phyloP scores from a whole-genome alignment of 768 basidiomycete genomes.

The Trametes elegans region DNA sequence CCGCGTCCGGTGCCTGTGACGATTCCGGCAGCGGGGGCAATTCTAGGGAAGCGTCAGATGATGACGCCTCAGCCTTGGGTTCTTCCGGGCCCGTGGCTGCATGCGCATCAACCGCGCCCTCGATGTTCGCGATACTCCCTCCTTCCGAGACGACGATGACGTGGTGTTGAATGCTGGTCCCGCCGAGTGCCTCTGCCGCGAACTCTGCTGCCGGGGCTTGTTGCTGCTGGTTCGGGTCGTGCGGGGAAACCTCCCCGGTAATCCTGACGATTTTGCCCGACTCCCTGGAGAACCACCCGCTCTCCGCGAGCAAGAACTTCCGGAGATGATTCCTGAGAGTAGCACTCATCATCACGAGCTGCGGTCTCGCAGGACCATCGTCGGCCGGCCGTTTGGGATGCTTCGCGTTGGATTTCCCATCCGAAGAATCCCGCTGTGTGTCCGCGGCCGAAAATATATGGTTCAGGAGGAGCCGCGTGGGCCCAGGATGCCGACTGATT shows the following conservation, averaged over 20 bases:
- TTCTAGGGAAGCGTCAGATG: constrained; percentile 6
- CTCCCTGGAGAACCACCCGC: constrained; percentile 50
- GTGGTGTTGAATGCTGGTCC: constrained; percentile 42
- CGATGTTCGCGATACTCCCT: constrained; percentile 53
- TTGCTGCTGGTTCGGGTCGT: constrained; percentile 2
- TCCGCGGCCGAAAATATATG: constrained; percentile 40
- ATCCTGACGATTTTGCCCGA: constrained; percentile 21
- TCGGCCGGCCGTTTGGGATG: neutral
- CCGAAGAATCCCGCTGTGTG: neutral
- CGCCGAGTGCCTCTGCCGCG: constrained; percentile 10
- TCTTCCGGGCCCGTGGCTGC: neutral
- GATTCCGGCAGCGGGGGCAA: neutral
- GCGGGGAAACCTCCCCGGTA: constrained; percentile 10
- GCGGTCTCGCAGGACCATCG: constrained; percentile 34
- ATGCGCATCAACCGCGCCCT: constrained; percentile 35
- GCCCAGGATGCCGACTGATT: constrained; percentile 51
- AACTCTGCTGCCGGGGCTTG: constrained; percentile 1
- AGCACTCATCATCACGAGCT: constrained; percentile 69
- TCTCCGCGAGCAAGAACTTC: constrained; percentile 52
- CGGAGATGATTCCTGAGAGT: constrained; percentile 58
- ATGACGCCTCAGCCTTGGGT: neutral
- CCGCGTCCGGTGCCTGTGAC: constrained; percentile 5
- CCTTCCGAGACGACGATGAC: constrained; percentile 59
- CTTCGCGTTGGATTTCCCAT: neutral
- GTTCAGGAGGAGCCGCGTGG: constrained; percentile 59